These are phyloP conservation scores for Aspergillus sp. DNA, from an alignment of 2,329 filamentous ascomycete genomes.

Conservation along the genomic window DNA sequence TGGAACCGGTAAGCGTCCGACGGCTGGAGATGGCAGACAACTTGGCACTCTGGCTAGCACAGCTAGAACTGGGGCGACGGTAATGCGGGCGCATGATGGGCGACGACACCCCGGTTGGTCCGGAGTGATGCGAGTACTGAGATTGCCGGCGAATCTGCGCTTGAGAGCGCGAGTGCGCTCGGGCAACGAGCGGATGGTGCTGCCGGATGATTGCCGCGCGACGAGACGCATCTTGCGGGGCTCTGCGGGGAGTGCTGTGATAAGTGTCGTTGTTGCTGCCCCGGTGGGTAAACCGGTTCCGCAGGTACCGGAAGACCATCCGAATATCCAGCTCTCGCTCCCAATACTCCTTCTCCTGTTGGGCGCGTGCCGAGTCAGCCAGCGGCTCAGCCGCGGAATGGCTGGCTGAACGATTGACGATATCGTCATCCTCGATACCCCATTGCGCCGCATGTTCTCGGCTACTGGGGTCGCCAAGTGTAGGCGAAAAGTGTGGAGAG, in stretches of 20 bases:
- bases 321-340: slow-evolving; percentile 87
- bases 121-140: slow-evolving; percentile 37
- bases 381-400: slow-evolving; percentile 25
- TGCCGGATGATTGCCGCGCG: slow-evolving; percentile 82
- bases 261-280: slow-evolving; percentile 39
- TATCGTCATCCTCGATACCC: slow-evolving; percentile 65
- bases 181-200: slow-evolving; percentile 81
- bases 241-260: slow-evolving; percentile 39
- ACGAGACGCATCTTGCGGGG: slow-evolving; percentile 66
- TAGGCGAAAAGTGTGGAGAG: slow-evolving; percentile 54
- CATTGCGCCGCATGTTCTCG: slow-evolving; percentile 60
- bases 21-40: slow-evolving; percentile 69
- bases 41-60: slow-evolving; percentile 83
- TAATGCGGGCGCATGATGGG: slow-evolving; percentile 47
- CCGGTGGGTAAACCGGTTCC: slow-evolving; percentile 68
- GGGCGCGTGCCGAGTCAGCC: slow-evolving; percentile 43
- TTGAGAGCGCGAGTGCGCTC: slow-evolving; percentile 47
- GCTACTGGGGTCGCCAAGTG: slow-evolving; percentile 42
- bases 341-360: slow-evolving; percentile 77
- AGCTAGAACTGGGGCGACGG: slow-evolving; percentile 63
- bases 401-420: slow-evolving; percentile 15
- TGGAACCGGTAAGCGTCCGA: slow-evolving; percentile 61
- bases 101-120: slow-evolving; percentile 31
- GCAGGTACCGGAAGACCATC: slow-evolving; percentile 86
- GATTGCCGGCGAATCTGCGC: slow-evolving; percentile 57